Evolutionary conservation across 202 grass and related monocot genomes (phyloP).

Genomic region (Alloteropsis angusta): DNA sequence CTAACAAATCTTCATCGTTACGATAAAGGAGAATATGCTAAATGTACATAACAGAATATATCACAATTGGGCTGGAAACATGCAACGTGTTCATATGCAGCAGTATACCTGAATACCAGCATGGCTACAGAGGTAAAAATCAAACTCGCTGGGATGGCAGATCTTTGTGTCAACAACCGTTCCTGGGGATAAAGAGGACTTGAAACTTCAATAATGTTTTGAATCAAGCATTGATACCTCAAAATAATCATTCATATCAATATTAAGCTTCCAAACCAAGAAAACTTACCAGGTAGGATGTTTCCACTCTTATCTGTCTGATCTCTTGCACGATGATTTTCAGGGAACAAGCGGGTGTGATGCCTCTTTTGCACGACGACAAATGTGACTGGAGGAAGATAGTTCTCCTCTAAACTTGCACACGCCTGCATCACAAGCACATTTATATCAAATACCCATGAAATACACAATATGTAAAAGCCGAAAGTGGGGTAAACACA

Average conservation of each 20-base stretch:
- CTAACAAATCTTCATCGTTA: not conserved
- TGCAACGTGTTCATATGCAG: not conserved
- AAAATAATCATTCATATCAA: not conserved
- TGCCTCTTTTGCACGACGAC: conserved; percentile 86
- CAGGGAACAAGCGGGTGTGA: conserved; percentile 59
- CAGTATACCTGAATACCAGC: conserved; percentile 52
- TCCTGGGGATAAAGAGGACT: not conserved
- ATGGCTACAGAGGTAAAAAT: conserved; percentile 80
- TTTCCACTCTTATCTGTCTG: conserved; percentile 60
- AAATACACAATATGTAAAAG: not conserved
- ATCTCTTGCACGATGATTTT: conserved; percentile 34
- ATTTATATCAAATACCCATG: not conserved
- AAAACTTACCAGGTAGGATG: conserved; percentile 52
- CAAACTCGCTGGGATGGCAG: conserved; percentile 74
- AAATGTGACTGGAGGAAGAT: conserved; percentile 52
- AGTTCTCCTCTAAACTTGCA: conserved; percentile 29
- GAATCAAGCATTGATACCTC: not conserved
- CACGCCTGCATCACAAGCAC: conserved; percentile 35
- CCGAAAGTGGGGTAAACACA: not conserved
- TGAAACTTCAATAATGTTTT: not conserved
- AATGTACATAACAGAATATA: not conserved
- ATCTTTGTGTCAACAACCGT: conserved; percentile 74
- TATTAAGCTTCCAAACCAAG: not conserved
- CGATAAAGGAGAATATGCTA: too few species aligned
- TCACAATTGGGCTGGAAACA: not conserved